Conservation (phyloP, 805 yeast species). For the Saturnispora sanitii region DNA sequence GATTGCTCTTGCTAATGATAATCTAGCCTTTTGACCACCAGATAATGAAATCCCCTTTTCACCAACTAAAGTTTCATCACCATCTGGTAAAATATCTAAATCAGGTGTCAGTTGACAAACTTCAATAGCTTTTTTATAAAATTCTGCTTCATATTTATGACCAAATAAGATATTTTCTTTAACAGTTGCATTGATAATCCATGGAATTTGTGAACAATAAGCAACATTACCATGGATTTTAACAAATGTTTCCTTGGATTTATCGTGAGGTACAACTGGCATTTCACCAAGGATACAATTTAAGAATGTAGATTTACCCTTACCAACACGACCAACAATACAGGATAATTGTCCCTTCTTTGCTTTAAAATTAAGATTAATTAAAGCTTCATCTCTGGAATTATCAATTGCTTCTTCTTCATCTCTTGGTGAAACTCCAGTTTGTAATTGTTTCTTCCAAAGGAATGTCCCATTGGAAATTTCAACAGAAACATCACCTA, state of each 20-base stretch:
- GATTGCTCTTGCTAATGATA: slow-evolving; percentile 90
- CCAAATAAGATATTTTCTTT: slow-evolving; percentile 88
- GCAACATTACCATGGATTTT: slow-evolving; percentile 37
- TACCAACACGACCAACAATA: slow-evolving; percentile 57
- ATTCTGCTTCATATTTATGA: slow-evolving; percentile 66
- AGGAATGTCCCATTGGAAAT: slow-evolving; percentile 43
- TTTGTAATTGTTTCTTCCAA: slow-evolving; percentile 31
- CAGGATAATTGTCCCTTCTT: slow-evolving; percentile 45
- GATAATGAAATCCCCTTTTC: slow-evolving; percentile 94
- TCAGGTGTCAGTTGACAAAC: slow-evolving; percentile 86
- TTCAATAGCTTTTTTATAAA: slow-evolving; percentile 67
- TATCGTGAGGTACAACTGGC: slow-evolving; percentile 27
- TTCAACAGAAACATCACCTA: slow-evolving; percentile 30
- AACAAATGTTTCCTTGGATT: slow-evolving; percentile 14
- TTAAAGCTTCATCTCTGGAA: slow-evolving; percentile 30
- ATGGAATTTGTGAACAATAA: slow-evolving; percentile 67
- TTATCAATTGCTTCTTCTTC: slow-evolving; percentile 23
- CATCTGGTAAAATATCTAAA: slow-evolving; percentile 70
- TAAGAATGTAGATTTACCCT: slow-evolving; percentile 54
- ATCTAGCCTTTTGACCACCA: slow-evolving; percentile 96
- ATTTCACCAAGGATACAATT: slow-evolving; percentile 47
- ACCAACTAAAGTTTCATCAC: slow-evolving; percentile 88
- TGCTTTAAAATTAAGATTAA: slow-evolving; percentile 39
- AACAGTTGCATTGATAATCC: slow-evolving; percentile 94
- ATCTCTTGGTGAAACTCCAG: slow-evolving; percentile 10